These are phyloP conservation scores for Penicillium verhagenii DNA, from an alignment of 495 filamentous ascomycete genomes.

Conservation along the genomic window DNA sequence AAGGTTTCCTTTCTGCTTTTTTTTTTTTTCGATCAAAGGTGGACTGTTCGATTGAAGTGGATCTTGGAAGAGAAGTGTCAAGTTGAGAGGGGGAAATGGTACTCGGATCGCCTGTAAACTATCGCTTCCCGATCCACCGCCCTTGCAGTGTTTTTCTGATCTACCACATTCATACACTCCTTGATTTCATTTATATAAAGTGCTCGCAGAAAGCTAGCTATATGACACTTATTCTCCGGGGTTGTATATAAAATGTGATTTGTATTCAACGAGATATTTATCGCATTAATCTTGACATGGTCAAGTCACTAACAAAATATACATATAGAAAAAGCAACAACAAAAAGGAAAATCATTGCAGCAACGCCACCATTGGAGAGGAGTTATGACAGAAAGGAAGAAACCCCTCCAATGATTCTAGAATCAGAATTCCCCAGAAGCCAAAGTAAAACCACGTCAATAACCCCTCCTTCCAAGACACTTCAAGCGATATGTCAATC, in stretches of 20 bases:
- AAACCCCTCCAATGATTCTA: background rate
- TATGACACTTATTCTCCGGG: background rate
- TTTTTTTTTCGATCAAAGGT: background rate
- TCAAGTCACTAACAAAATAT: background rate
- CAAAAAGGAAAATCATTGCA: background rate
- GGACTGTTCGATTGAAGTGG: too few species aligned
- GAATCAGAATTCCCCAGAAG: too few species aligned
- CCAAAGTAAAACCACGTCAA: too few species aligned
- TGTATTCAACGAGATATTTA: background rate
- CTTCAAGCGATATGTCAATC: slow-evolving; percentile 7
- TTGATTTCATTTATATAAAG: background rate
- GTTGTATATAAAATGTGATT: background rate
- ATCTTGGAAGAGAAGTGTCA: background rate
- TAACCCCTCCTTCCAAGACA: slow-evolving; percentile 2
- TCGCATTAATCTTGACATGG: too few species aligned
- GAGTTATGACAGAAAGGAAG: background rate
- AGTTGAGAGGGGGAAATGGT: background rate
- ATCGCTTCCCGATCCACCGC: slow-evolving; percentile 5
- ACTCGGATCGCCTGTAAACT: background rate
- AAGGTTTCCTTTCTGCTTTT: background rate
- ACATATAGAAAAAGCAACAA: background rate
- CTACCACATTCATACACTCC: background rate
- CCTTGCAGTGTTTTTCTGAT: slow-evolving; percentile 9
- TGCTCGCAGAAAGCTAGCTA: too few species aligned
- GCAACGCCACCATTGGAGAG: background rate